Conservation (phyloP, 2,329 filamentous ascomycete species). For the Cladosporium sphaerospermum region DNA sequence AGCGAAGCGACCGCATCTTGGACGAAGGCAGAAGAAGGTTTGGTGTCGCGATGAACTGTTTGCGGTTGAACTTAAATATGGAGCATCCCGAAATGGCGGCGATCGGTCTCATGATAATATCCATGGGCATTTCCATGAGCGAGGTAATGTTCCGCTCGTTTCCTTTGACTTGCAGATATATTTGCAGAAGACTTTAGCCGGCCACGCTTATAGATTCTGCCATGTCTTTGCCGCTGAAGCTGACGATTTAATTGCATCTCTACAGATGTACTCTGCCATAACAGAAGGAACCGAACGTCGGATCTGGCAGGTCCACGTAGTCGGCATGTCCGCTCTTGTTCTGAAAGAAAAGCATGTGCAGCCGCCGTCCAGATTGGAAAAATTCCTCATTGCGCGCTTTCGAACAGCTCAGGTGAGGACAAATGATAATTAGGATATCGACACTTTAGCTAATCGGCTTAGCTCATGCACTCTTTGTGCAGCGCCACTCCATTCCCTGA, state of each 20-base stretch:
- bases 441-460: not conserved
- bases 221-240: not conserved
- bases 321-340: constrained; percentile 5
- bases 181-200: too few relatives aligned
- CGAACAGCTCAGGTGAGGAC: constrained; percentile 1
- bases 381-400: not conserved
- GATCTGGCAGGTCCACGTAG: constrained; percentile 3
- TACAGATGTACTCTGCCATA: constrained; percentile 4
- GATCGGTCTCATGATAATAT: constrained; percentile 1
- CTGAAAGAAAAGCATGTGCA: not conserved
- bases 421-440: not conserved
- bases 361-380: not conserved
- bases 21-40: constrained; percentile 1
- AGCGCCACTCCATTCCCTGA: not conserved
- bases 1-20: not conserved
- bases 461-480: constrained; percentile 6
- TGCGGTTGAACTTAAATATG: not conserved
- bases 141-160: not conserved
- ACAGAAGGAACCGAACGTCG: not conserved
- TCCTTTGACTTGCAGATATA: not conserved
- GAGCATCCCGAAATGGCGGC: not conserved
- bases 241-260: not conserved
- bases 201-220: too few relatives aligned
- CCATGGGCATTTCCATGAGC: not conserved
- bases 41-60: not conserved